phyloP scores from a whole-genome alignment of 768 basidiomycete genomes.

The Tulasnella sp. region DNA sequence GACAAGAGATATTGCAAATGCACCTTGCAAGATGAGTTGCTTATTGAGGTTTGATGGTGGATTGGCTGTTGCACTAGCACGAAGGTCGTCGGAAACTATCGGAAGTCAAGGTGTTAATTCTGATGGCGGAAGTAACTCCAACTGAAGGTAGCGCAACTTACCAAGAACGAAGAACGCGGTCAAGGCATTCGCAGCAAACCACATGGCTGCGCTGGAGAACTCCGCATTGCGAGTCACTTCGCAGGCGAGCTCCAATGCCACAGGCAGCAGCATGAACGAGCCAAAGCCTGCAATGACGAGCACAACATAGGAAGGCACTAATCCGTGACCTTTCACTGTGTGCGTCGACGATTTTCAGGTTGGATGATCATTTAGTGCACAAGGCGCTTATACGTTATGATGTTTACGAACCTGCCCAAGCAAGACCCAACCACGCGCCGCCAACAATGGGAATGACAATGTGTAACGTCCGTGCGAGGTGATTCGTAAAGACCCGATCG shows the following conservation, averaged over 20 bases:
- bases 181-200: constrained; percentile 59
- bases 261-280: constrained; percentile 67
- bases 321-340: constrained; percentile 60
- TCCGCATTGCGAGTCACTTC: constrained; percentile 79
- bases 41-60: constrained; percentile 73
- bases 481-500: constrained; percentile 76
- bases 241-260: constrained; percentile 71
- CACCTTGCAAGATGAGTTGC: constrained; percentile 64
- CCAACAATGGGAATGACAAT: constrained; percentile 60
- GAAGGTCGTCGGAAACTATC: constrained; percentile 63
- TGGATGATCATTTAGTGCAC: neutral
- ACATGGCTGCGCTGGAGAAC: constrained; percentile 68
- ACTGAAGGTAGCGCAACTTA: constrained; percentile 39
- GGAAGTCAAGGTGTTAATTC: neutral
- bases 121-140: neutral
- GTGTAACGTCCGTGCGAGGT: constrained; percentile 59
- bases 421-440: constrained; percentile 60
- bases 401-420: constrained; percentile 66
- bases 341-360: neutral
- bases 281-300: constrained; percentile 65
- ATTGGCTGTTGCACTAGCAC: constrained; percentile 54
- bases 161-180: constrained; percentile 61
- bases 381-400: constrained; percentile 1
- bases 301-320: constrained; percentile 58
- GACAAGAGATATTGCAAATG: constrained; percentile 45